These are phyloP conservation scores for Extremus antarcticus DNA, from an alignment of 495 filamentous ascomycete species.

Conservation along the genomic window DNA sequence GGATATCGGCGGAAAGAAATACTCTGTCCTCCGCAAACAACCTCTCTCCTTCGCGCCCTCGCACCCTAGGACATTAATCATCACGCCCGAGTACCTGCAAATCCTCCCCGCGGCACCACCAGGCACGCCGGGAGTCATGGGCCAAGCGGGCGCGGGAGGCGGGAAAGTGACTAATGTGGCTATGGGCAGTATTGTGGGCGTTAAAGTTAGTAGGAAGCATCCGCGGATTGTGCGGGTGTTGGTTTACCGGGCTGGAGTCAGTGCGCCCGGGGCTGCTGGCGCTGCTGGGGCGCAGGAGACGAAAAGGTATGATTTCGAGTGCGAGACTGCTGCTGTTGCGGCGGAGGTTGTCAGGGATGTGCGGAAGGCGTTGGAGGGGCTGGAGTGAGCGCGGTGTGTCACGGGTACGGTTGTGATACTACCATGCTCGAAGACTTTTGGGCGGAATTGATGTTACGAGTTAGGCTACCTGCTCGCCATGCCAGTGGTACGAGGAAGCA, in stretches of 20 bases:
- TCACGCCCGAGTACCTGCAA: conserved; percentile 93
- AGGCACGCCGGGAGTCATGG: not conserved
- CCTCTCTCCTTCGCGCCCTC: conserved; percentile 85
- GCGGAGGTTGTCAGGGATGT: conserved; percentile 82
- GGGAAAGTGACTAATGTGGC: conserved; percentile 79
- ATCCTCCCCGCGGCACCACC: conserved; percentile 62
- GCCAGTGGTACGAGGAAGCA: no score
- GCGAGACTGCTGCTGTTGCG: conserved; percentile 66
- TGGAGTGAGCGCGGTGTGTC: no score
- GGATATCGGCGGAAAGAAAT: conserved; percentile 63
- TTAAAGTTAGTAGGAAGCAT: conserved; percentile 82
- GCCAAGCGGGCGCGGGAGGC: conserved; percentile 12
- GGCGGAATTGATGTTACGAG: no score
- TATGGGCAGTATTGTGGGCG: conserved; percentile 85
- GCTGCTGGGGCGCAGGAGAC: conserved; percentile 46
- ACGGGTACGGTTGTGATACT: no score
- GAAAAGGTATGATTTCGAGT: conserved; percentile 96
- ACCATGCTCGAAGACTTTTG: no score
- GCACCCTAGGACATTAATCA: conserved; percentile 70
- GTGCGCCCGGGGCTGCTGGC: conserved; percentile 37
- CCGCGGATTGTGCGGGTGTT: conserved; percentile 84
- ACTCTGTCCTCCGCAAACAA: conserved; percentile 84
- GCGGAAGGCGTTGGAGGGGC: conserved; percentile 47
- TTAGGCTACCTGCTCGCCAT: no score
- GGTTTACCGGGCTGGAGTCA: conserved; percentile 48